A percentile compares a stretch with the other conserved stretches of the same genome.
These are phyloP conservation scores for Hypoxylon sp. DNA, from an alignment of 2,329 filamentous ascomycete species.

Conservation along the genomic window DNA sequence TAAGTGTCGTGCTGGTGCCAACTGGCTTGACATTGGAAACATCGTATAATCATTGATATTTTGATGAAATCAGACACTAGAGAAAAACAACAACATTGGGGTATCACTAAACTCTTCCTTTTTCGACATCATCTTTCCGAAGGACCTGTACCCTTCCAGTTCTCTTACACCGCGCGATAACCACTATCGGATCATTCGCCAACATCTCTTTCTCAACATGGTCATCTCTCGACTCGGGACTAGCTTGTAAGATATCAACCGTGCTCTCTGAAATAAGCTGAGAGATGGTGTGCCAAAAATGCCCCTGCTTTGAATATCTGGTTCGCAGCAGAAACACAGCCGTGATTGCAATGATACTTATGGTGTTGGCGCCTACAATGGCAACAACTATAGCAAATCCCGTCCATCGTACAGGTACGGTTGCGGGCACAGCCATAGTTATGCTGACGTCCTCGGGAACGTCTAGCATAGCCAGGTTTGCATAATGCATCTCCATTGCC, in stretches of 20 bases:
- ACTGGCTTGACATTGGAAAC: not conserved
- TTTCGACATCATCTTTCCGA: slow-evolving; percentile 27
- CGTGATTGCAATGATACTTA: slow-evolving; percentile 36
- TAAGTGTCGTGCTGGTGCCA: not conserved
- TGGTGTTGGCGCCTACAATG: slow-evolving; percentile 36
- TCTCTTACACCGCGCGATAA: slow-evolving; percentile 31
- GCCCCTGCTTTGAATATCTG: slow-evolving; percentile 42
- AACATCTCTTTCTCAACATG: slow-evolving; percentile 16
- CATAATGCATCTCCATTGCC: slow-evolving; percentile 41
- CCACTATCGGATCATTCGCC: slow-evolving; percentile 32
- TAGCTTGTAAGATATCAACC: slow-evolving; percentile 40
- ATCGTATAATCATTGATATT: not conserved
- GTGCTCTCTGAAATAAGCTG: slow-evolving; percentile 48
- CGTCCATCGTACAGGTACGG: slow-evolving; percentile 30
- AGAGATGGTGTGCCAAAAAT: slow-evolving; percentile 47
- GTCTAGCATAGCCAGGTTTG: slow-evolving; percentile 38
- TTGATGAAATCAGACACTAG: not conserved
- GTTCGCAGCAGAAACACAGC: slow-evolving; percentile 40
- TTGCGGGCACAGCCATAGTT: slow-evolving; percentile 24
- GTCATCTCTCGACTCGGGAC: slow-evolving; percentile 41
- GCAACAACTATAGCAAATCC: slow-evolving; percentile 31
- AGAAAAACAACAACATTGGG: not conserved
- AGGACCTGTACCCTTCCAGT: slow-evolving; percentile 43
- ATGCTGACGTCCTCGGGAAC: slow-evolving; percentile 23
- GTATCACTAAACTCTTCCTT: slow-evolving; percentile 15